phyloP scores from a whole-genome alignment of 805 yeast genomes.

The Starmerella gropengiesseri region DNA sequence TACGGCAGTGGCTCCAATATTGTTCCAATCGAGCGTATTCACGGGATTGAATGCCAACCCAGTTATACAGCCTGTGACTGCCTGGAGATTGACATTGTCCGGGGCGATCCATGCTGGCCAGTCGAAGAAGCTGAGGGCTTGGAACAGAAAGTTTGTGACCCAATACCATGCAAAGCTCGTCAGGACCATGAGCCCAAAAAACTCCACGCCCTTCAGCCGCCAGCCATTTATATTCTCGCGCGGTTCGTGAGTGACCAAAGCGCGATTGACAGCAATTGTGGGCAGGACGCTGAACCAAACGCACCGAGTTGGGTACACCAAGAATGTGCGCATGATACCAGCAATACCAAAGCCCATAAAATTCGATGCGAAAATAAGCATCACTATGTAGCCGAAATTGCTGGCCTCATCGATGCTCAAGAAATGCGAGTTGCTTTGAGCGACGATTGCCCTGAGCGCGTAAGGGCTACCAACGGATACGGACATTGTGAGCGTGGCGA shows the following conservation, averaged over 20 bases:
- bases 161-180: conserved; percentile 48
- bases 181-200: conserved; percentile 37
- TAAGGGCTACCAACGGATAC: conserved; percentile 26
- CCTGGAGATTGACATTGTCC: conserved; percentile 48
- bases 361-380: conserved; percentile 40
- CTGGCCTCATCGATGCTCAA: conserved; percentile 22
- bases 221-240: conserved; percentile 42
- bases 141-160: conserved; percentile 58
- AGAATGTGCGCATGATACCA: conserved; percentile 45
- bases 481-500: conserved; percentile 37
- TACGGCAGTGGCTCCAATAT: conserved; percentile 30
- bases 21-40: conserved; percentile 39
- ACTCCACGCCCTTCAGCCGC: conserved; percentile 44
- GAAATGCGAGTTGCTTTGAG: conserved; percentile 27
- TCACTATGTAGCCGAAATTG: conserved; percentile 35
- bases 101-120: conserved; percentile 51
- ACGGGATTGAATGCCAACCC: conserved; percentile 39
- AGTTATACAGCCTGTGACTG: conserved; percentile 46
- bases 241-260: conserved; percentile 24
- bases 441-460: conserved; percentile 28
- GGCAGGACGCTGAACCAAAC: conserved; percentile 48
- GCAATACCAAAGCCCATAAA: conserved; percentile 44
- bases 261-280: conserved; percentile 44
- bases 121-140: conserved; percentile 50
- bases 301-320: conserved; percentile 36